A percentile compares a stretch with the other conserved stretches of the same genome.
These are phyloP conservation scores for Chlamydomonas incerta DNA, from an alignment of 139 green algal species.

Conservation along the genomic window DNA sequence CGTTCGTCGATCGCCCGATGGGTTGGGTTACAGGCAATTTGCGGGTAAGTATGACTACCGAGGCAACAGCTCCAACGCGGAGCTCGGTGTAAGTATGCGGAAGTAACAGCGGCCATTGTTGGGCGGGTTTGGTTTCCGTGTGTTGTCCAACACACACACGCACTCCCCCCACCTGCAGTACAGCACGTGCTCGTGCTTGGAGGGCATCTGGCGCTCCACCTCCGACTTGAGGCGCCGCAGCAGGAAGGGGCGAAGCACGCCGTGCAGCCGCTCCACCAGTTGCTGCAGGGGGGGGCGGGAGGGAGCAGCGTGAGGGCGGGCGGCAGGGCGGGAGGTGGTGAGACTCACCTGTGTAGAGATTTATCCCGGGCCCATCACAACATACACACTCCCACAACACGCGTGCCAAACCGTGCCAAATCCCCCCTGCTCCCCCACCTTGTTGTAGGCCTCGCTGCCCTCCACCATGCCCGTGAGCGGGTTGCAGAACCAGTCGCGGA, in stretches of 20 bases:
- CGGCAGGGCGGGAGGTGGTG: background rate
- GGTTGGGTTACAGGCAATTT: too few species aligned
- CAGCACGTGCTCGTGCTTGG: constrained; percentile 97
- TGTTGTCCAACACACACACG: constrained; percentile 62
- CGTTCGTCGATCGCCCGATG: too few species aligned
- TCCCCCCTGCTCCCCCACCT: constrained; percentile 46
- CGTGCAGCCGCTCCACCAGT: constrained; percentile 95
- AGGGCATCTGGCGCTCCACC: constrained; percentile 96
- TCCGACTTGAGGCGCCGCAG: constrained; percentile 91
- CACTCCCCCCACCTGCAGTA: constrained; percentile 71
- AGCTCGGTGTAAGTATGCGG: too few species aligned
- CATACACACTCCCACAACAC: background rate
- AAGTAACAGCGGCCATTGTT: too few species aligned
- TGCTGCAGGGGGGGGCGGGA: constrained; percentile 11
- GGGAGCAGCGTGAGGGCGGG: background rate
- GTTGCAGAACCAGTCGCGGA: constrained; percentile 98
- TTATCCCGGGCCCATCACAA: background rate
- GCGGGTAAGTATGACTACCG: too few species aligned
- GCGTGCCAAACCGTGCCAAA: too few species aligned
- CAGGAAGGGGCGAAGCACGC: constrained; percentile 96
- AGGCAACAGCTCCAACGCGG: too few species aligned
- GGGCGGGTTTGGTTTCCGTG: too few species aligned
- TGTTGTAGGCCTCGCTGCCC: constrained; percentile 79
- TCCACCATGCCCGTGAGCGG: constrained; percentile 94
- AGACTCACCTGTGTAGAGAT: background rate